Conservation (phyloP, 106 monocot species). For the Allium sativum region DNA sequence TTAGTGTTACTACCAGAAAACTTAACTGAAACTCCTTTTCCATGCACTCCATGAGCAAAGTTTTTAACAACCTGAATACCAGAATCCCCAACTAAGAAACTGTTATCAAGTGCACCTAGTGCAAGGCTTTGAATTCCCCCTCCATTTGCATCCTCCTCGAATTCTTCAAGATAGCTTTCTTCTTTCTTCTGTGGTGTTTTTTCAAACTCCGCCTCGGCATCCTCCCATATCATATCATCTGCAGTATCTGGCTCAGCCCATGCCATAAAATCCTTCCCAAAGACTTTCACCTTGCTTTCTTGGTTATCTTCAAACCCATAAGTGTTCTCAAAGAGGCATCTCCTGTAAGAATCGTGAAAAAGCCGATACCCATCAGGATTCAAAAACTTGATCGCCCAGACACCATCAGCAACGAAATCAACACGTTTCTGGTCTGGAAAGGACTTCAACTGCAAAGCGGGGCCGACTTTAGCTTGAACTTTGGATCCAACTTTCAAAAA, state of each 20-base stretch:
- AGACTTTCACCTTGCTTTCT: conserved; percentile 51
- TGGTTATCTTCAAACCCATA: conserved; percentile 51
- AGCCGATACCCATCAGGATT: conserved; percentile 21
- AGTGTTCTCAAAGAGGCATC: conserved; percentile 67
- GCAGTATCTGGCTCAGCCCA: conserved; percentile 75
- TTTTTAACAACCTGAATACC: conserved; percentile 81
- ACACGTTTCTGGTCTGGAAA: conserved; percentile 71
- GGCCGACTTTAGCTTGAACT: conserved; percentile 47
- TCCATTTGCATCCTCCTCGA: conserved; percentile 45
- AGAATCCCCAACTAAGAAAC: conserved; percentile 65
- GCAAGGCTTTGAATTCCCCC: conserved; percentile 82
- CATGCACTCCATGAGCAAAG: conserved; percentile 77
- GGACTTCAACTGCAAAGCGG: conserved; percentile 59
- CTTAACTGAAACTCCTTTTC: conserved; percentile 65
- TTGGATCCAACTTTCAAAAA: conserved; percentile 55
- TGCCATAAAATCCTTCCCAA: conserved; percentile 82
- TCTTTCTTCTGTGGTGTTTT: conserved; percentile 8
- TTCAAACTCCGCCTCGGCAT: conserved; percentile 47
- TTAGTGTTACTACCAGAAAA: conserved; percentile 6
- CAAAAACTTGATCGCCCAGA: conserved; percentile 79
- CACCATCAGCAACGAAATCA: conserved; percentile 84
- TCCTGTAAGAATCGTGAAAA: conserved; percentile 52
- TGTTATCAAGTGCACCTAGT: conserved; percentile 68
- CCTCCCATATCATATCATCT: conserved; percentile 87
- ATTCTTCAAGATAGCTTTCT: conserved; percentile 38